Percentiles rank a stretch among this genome's conserved stretches.
Conservation (phyloP, 2,329 filamentous ascomycete species). For the Ceratocystis cacaofunesta region DNA sequence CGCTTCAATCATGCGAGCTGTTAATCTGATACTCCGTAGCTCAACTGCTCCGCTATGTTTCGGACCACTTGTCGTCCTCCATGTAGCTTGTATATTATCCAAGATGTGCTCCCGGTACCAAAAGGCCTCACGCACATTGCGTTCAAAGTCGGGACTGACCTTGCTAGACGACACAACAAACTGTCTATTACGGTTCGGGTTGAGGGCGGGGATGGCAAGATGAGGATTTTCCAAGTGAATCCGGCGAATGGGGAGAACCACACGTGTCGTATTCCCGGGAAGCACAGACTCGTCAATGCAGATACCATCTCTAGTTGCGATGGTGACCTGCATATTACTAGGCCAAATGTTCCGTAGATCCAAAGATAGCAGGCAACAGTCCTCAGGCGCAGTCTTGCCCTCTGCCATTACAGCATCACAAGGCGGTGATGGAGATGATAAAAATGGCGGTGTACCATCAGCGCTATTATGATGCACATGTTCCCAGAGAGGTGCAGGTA, state of each 20-base stretch:
- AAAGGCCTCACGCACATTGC: conserved; percentile 65
- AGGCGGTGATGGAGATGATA: not conserved
- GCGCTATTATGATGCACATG: conserved; percentile 22
- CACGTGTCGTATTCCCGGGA: conserved; percentile 54
- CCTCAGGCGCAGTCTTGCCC: not conserved
- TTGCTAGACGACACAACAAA: conserved; percentile 76
- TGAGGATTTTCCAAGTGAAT: conserved; percentile 65
- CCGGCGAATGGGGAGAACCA: conserved; percentile 61
- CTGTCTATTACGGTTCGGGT: conserved; percentile 71
- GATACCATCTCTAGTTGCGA: conserved; percentile 39
- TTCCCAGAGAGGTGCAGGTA: conserved; percentile 47
- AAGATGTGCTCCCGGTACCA: conserved; percentile 82
- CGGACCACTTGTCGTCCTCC: conserved; percentile 43
- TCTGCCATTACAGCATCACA: not conserved
- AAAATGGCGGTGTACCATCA: not conserved
- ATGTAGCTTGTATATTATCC: conserved; percentile 52
- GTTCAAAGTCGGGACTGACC: conserved; percentile 64
- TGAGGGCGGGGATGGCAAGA: conserved; percentile 63
- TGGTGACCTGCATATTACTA: conserved; percentile 52
- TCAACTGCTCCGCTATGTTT: conserved; percentile 54
- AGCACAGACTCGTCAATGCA: conserved; percentile 42
- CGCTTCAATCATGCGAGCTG: conserved; percentile 65
- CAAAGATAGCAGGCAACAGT: conserved; percentile 61
- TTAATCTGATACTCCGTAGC: conserved; percentile 59
- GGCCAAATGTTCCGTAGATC: conserved; percentile 88